Evolutionary conservation across 345 rosid genomes (phyloP), one percentile per base, ranked within the genome.

Genomic region (Balakata baccata): DNA sequence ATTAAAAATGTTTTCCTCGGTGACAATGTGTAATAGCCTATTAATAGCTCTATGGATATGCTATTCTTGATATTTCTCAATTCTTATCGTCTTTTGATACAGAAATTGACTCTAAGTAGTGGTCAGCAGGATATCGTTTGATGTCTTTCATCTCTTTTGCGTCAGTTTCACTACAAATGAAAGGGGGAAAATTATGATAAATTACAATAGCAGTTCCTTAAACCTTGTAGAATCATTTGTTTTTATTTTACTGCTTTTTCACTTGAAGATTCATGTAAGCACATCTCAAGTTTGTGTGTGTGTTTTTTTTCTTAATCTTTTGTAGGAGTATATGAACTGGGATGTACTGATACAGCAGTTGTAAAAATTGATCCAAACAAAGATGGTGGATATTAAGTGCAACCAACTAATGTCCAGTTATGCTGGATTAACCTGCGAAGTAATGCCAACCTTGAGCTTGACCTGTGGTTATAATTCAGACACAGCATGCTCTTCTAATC

Each of bases 281-380:
- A 16, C 16, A 29, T 74, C 22, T 51, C 46, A 51, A 66, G 11
- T 45, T 56, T 50, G 20, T 57, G 20, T 20, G 10, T 63, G 64
- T 47, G 13, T 60, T 70, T 50, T 52, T 72, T 34, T 66, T 20
- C 50, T 14, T 38, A 72, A 5, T 25, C 11, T 53, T 70, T 46
- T 56, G 1, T 68, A 83, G 85, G 76, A 81, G 62, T 75, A 71
- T 60, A 70, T 74, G 72, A 72, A 82, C 77, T 68, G 17, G 72
- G 76, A 73, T 56, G 76, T 61, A 1, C 68, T 73, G 66, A 43
- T 1, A 29, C 34, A 29, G 22, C 68, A 62, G 46, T 60, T 85
- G 75, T 70, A 69, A 64, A 53, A 10, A 34, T 60, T 79, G 37
- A 37, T 77, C 34, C 74, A 59, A 52, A 38, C n/a, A 50, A 63